Base-by-base conservation (phyloP, 2,329 filamentous ascomycete genomes). In the Davidsoniella virescens region DNA sequence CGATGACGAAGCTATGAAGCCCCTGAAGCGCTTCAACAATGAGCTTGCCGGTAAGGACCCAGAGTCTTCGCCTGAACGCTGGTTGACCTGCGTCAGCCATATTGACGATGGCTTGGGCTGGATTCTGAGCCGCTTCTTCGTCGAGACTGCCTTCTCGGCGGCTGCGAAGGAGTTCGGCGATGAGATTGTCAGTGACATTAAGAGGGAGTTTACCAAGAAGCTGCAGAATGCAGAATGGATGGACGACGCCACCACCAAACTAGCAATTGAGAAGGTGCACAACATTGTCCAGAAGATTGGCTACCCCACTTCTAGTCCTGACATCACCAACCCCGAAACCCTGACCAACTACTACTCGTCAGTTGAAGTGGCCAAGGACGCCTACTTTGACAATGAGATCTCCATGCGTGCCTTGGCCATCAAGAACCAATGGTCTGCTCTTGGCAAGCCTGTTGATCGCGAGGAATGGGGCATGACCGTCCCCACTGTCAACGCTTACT, bases 51-150 rank as follows among this genome's bases (percentile, higher is more conserved):
- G 77, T 44, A 76, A 70, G 65, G 76, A 80, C 50, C 72, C 78
- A 0, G 70, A 81, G 47, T 74, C 78, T 2, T 70, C 68, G 17
- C 65, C 76, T 12, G 81, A 84, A 57, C 70, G 80, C 45, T 84
- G 80, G 80, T 70, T 79, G 56, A 78, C 69, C 5, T 85, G 81
- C 56, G 70, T 84, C 25, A 60, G 60, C 6, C 68, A 71, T 33
- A 69, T 80, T 4, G 77, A 82, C 55, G 60, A 63, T 18, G 71
- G 73, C 4, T 61, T 85, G 18, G 73, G 73, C 2, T 85, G 80
- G 80, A 79, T 82, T 45, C 64, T 84, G 14, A 81, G 78, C 58
- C 75, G 79, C 18, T 84, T 85, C 64, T 87, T 80, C 55, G 70
- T 85, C 2, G 73, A 84, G 54, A 75, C 76, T 45, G 72, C 79